Evolutionary conservation across 768 basidiomycete genomes (phyloP), one percentile per base, ranked within the genome.

Genomic region (Phlebiopsis gigantea): DNA sequence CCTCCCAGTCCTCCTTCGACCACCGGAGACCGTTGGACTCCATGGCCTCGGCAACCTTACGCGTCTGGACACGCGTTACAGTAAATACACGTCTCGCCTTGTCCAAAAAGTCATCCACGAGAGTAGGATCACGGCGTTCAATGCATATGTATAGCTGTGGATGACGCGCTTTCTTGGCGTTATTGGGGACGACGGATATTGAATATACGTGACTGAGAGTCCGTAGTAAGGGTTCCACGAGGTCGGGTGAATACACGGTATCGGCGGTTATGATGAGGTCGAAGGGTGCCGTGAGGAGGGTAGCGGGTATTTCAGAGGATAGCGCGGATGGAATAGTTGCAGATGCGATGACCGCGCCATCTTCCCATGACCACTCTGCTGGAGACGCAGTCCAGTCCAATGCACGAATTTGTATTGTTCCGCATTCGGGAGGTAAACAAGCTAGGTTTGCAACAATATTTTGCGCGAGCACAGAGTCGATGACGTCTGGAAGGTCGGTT

Each of bases 201-300:
- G 63, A 68, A 65, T 77, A 79, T 19, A 91, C 71, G 22, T 74
- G 72, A 39, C 78, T 78, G 4, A 93, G 69, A 17, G 90, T 82
- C 53, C 82, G 79, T 24, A 93, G 78, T 49, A 95, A 81, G 0
- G 90, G 92, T 15, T 75, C 65, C 30, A 85, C 69, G 46, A 94
- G 83, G 3, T 78, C 72, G 2, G 75, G 64, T 25, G 75, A 67
- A 68, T 93, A 95, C 39, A 94, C 72, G 0, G 93, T 95, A 70
- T 96, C 93, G 52, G 93, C 85, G 10, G 90, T 83, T 52, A 88
- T 68, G 61, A 97, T 84, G 62, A 93, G 75, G 69, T 91, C 85
- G 73, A 87, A 88, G 0, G 84, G 84, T 7, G 84, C 80, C 17
- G 62, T 61, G 14, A 82, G 73, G 43, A 61, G 47, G 15, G 28